Evolutionary conservation across 441 rosid species (phyloP).

Genomic region (Kokia cookei): DNA sequence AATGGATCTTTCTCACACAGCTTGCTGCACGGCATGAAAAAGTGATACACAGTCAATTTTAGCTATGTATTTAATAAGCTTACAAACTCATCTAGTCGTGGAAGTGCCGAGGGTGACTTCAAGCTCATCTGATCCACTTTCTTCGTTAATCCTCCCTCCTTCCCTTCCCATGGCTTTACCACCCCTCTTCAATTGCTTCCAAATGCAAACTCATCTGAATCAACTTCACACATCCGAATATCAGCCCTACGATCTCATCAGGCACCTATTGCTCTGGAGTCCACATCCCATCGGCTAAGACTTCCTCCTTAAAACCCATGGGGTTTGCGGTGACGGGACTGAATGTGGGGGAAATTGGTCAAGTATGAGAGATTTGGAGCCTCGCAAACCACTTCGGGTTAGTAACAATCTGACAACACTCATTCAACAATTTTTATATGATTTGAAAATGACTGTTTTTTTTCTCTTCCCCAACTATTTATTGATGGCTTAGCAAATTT

Average conservation of each 20-base stretch:
- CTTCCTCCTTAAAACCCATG: conserved; percentile 46
- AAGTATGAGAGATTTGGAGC: conserved; percentile 42
- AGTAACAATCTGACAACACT: conserved; percentile 31
- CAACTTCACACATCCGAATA: conserved; percentile 42
- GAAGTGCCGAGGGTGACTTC: conserved; percentile 75
- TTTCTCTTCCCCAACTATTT: too few species aligned
- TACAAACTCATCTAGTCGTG: conserved; percentile 33
- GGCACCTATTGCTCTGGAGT: conserved; percentile 56
- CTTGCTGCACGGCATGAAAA: conserved; percentile 3
- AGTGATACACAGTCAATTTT: neutral
- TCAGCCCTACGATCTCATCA: conserved; percentile 38
- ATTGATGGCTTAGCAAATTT: too few species aligned
- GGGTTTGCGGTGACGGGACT: conserved; percentile 51
- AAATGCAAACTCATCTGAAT: conserved; percentile 58
- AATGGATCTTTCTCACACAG: neutral
- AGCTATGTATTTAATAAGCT: neutral
- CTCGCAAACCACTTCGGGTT: conserved; percentile 70
- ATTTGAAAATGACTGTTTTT: too few species aligned
- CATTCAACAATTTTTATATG: too few species aligned
- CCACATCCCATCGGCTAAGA: conserved; percentile 43
- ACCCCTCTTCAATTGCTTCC: conserved; percentile 45
- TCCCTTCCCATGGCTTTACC: conserved; percentile 72
- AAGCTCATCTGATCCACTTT: conserved; percentile 60
- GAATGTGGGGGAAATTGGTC: conserved; percentile 60
- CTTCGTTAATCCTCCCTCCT: conserved; percentile 57